A percentile compares a stretch with the other conserved stretches of the same genome.
These are phyloP conservation scores for Colletotrichum falcatum DNA, from an alignment of 2,329 filamentous ascomycete species.

Conservation along the genomic window DNA sequence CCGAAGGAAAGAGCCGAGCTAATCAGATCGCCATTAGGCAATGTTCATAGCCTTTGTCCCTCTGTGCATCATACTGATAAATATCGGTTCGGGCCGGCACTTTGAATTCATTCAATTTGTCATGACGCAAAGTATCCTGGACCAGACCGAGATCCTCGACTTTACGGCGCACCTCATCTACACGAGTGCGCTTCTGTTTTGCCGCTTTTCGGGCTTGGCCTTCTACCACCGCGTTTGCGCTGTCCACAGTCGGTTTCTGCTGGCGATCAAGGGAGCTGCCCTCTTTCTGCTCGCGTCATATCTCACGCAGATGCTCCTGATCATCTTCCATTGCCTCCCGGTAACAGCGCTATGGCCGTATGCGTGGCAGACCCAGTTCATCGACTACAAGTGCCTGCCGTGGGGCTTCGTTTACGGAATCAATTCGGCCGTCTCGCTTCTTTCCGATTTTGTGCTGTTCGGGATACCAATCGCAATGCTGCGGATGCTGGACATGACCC, in stretches of 20 bases:
- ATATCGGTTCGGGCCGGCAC: constrained; percentile 60
- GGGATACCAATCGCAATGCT: constrained; percentile 63
- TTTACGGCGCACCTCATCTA: constrained; percentile 65
- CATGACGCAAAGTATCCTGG: constrained; percentile 54
- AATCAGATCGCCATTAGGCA: constrained; percentile 41
- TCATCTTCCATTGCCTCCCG: constrained; percentile 64
- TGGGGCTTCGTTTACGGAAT: constrained; percentile 65
- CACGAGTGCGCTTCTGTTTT: constrained; percentile 61
- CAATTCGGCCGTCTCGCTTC: constrained; percentile 61
- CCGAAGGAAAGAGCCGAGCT: neutral
- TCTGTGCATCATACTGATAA: constrained; percentile 58
- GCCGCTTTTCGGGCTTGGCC: constrained; percentile 63
- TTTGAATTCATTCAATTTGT: constrained; percentile 61
- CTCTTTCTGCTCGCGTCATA: constrained; percentile 56
- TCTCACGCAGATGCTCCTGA: constrained; percentile 60
- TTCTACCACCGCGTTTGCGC: constrained; percentile 62
- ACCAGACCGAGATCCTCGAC: constrained; percentile 60
- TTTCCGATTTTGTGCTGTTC: constrained; percentile 64
- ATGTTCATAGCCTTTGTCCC: constrained; percentile 57
- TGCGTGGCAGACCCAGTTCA: constrained; percentile 56
- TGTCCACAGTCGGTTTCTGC: constrained; percentile 51
- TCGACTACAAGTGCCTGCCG: constrained; percentile 57
- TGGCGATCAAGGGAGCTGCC: constrained; percentile 52
- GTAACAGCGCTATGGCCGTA: constrained; percentile 66
- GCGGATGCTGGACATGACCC: constrained; percentile 56